Base-by-base conservation (phyloP, 257 asterid species). In the Rauvolfia tetraphylla region DNA sequence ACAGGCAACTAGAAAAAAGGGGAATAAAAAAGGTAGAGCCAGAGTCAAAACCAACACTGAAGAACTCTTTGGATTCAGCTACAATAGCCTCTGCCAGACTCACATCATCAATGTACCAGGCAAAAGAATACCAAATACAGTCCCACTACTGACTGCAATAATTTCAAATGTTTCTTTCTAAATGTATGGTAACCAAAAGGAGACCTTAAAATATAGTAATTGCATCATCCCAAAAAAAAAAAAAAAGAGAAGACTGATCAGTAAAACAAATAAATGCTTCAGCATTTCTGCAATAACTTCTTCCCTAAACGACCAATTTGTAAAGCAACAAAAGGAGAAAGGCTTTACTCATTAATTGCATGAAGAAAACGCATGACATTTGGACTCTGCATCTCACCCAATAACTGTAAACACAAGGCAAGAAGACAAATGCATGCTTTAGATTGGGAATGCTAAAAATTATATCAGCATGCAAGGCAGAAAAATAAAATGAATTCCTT, bases 351-450 rank as follows among this genome's bases (percentile, higher is more conserved):
- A 31, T 86, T 89, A 31, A 90, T 81, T 66, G 96, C 94, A 82
- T 85, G 89, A 80, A 90, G 93, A 80, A 78, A 89, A 53, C 96
- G 89, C 79, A 89, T 78, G 72, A 90, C 90, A 31, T 90, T 90
- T 53, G 88, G 85, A 82, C 96, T 88, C 73, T 89, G 94, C 78
- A 89, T 84, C 86, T 89, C 91, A 13, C 86, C 88, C 87, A 90
- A 77, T 73, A 89, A 86, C 96, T 90, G 94, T 56, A 29, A 25
- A 73, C 9, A 73, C 23, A 67, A 51, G 62, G 36, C n/a, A 63
- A 63, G 66, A 23, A 38, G 58, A 42, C n/a, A 20, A 56, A 70
- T 25, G 15, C 22, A 51, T 29, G 72, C 31, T 29, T 69, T 7
- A 56, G 72, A 58, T 7, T 22, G 34, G 17, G 41, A 33, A 78